Conservation (phyloP, 164 flowering plant species). For the Aristolochia fimbriata region DNA sequence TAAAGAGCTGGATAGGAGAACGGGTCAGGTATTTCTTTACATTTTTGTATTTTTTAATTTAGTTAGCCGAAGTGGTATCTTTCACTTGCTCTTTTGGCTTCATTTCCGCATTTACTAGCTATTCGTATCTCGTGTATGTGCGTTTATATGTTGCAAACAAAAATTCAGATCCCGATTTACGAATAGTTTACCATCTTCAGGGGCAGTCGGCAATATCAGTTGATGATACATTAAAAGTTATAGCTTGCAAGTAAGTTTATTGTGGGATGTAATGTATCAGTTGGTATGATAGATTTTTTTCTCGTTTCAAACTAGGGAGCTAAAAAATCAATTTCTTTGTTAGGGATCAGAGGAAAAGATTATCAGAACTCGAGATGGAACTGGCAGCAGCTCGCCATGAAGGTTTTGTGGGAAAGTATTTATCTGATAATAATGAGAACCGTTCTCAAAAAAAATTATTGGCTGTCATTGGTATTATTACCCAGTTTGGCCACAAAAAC, state of each 20-base stretch:
- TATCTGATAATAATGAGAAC: conserved; percentile 23
- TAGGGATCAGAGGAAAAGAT: conserved; percentile 81
- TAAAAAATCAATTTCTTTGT: conserved; percentile 1
- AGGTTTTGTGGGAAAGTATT: conserved; percentile 57
- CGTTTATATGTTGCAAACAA: not conserved
- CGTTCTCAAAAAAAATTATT: conserved; percentile 38
- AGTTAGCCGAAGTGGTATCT: not conserved
- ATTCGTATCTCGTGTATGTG: not conserved
- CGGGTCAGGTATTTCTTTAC: conserved; percentile 59
- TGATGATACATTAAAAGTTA: conserved; percentile 74
- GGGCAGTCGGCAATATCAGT: conserved; percentile 82
- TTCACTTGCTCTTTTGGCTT: not conserved
- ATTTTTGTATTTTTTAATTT: not conserved
- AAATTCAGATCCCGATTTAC: not conserved
- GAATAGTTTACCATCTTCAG: conserved; percentile 25
- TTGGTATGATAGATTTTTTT: not conserved
- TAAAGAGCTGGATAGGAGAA: conserved; percentile 76
- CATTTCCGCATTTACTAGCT: not conserved
- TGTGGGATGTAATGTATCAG: not conserved
- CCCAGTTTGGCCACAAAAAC: conserved; percentile 60
- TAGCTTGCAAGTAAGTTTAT: conserved; percentile 58
- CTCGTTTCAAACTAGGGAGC: not conserved
- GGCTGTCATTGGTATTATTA: conserved; percentile 66
- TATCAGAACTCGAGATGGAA: conserved; percentile 69
- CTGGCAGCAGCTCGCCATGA: conserved; percentile 62